Evolutionary conservation across 257 asterid genomes (phyloP), one percentile per base, ranked within the genome.

Genomic region (Forsythia suspensa): DNA sequence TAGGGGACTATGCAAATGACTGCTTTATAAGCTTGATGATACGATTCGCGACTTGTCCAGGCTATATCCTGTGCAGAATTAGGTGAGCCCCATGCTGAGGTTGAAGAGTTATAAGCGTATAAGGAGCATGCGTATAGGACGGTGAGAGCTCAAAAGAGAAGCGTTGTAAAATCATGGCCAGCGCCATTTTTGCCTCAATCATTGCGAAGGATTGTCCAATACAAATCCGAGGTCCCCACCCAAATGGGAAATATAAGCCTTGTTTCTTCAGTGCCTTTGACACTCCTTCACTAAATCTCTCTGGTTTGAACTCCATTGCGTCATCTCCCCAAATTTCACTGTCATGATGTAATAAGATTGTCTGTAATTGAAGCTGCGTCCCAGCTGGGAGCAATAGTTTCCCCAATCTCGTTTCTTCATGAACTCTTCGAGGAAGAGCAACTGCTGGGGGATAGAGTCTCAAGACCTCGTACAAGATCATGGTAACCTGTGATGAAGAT

Each of bases 391-490:
- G 18, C 36, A 76, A 34, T 11, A 72, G 2, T 44, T 73, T 77
- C 16, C 89, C 90, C 12, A 87, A 8, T 61, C 67, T 86, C 0
- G 83, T 80, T 1, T 87, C 86, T 71, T 89, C 82, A 0, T 9
- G 16, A 1, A 78, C 46, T 37, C n/a, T 76, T 51, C 87, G 79
- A 36, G 2, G 52, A 4, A 86, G 48, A 12, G 38, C n/a, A 15
- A 43, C 34, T 9, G 65, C 8, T 0, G 90, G 84, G 0, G 89
- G 85, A 74, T 86, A 88, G 0, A 86, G 11, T 34, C 92, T 83
- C 84, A 89, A 24, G 0, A 77, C 85, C 81, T 87, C 89, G 29
- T 85, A 11, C 9, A 89, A 65, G n/a, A 89, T 80, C 88, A 89
- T 87, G 6, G 81, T 82, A 11, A 85, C 80, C 89, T 87, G 72